Percentiles rank a stretch among this genome's conserved stretches.
These are phyloP conservation scores for Aspergillus neotritici DNA, from an alignment of 2,329 filamentous ascomycete species.

Conservation along the genomic window DNA sequence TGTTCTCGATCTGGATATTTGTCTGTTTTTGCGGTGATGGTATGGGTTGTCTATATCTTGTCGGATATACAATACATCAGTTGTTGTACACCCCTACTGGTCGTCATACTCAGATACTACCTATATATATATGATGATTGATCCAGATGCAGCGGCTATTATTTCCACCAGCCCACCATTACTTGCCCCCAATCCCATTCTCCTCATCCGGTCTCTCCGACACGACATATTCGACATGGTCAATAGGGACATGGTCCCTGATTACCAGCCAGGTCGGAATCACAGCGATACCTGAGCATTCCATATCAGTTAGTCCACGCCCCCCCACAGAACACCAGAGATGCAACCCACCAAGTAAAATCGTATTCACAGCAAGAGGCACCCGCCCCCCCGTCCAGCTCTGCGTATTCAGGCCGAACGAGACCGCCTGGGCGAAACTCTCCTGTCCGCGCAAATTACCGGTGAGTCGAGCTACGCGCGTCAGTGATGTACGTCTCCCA, in stretches of 20 bases:
- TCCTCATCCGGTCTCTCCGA: conserved; percentile 12
- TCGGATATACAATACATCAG: no score
- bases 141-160: no score
- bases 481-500: conserved; percentile 5
- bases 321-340: not conserved
- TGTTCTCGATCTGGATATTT: no score
- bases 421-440: conserved; percentile 42
- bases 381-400: conserved; percentile 41
- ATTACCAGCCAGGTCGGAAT: conserved; percentile 26
- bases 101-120: no score
- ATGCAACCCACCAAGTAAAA: conserved; percentile 23
- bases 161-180: no score
- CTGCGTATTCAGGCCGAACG: conserved; percentile 40
- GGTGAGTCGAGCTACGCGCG: conserved; percentile 29
- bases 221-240: conserved; percentile 9
- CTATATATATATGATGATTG: no score
- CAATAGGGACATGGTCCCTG: conserved; percentile 15
- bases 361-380: conserved; percentile 39
- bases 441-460: conserved; percentile 44
- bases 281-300: conserved; percentile 17
- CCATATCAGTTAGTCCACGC: not conserved
- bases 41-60: no score
- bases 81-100: no score
- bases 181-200: not conserved
- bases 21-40: no score